Percentiles rank a stretch among this genome's conserved stretches.
Conservation (phyloP, 345 rosid species). For the Populus simonii region DNA sequence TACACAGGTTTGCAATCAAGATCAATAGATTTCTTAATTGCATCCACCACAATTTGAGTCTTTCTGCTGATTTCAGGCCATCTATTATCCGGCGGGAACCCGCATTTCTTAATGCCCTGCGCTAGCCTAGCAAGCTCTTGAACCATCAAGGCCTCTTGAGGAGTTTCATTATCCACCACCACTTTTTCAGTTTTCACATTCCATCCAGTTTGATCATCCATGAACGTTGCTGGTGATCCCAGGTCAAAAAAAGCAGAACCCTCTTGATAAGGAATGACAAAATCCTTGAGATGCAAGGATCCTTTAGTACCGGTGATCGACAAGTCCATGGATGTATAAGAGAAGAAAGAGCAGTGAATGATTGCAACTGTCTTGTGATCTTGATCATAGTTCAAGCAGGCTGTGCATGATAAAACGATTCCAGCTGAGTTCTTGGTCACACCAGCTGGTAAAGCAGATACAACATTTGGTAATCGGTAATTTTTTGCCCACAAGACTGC, state of each 20-base stretch:
- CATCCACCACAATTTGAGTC: constrained; percentile 61
- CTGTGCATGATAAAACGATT: constrained; percentile 54
- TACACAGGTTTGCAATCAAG: constrained; percentile 47
- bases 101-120: constrained; percentile 25
- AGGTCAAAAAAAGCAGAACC: constrained; percentile 43
- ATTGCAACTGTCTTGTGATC: constrained; percentile 27
- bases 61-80: constrained; percentile 64
- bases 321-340: constrained; percentile 46
- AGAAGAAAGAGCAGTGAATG: constrained; percentile 63
- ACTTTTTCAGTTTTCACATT: constrained; percentile 47
- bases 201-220: constrained; percentile 63
- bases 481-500: constrained; percentile 62
- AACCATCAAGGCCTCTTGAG: constrained; percentile 69
- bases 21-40: constrained; percentile 57
- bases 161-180: constrained; percentile 29
- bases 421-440: constrained; percentile 46
- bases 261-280: constrained; percentile 55
- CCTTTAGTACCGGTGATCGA: constrained; percentile 45
- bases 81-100: constrained; percentile 29
- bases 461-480: constrained; percentile 49
- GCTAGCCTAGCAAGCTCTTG: constrained; percentile 44
- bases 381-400: constrained; percentile 49
- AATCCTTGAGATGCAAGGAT: constrained; percentile 48
- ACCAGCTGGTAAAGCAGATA: constrained; percentile 44
- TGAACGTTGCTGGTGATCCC: constrained; percentile 49